Evolutionary conservation across 2,329 filamentous ascomycete species (phyloP).

Genomic region (Colletotrichum endophyticum): DNA sequence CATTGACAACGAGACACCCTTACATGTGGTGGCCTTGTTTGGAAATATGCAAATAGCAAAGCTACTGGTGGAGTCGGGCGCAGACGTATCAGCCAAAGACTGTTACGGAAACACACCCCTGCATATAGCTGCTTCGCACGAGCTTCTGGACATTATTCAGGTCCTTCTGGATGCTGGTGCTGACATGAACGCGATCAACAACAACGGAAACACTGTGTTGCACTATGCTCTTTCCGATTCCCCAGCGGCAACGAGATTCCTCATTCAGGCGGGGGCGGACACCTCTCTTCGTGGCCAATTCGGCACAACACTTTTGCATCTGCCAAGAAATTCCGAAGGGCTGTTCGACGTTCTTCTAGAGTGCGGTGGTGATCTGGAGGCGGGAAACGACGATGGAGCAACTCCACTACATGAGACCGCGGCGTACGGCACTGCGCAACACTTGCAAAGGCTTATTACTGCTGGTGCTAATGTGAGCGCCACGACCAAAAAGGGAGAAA

Average conservation of each 20-base stretch:
- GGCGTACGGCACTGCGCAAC: neutral
- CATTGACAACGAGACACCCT: neutral
- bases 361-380: neutral
- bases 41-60: neutral
- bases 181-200: neutral
- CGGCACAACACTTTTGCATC: neutral
- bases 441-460: neutral
- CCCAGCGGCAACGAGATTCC: neutral
- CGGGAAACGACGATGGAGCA: neutral
- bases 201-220: neutral
- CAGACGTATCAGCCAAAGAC: neutral
- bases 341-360: neutral
- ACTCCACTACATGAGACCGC: neutral
- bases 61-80: neutral
- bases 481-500: neutral
- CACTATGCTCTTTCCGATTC: neutral
- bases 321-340: neutral
- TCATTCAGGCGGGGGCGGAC: neutral
- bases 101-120: neutral
- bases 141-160: neutral
- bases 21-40: neutral
- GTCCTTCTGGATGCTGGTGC: neutral
- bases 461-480: neutral
- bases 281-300: neutral
- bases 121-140: neutral